Base-by-base conservation (phyloP, 495 filamentous ascomycete species). In the Aspergillus conjunctus region DNA sequence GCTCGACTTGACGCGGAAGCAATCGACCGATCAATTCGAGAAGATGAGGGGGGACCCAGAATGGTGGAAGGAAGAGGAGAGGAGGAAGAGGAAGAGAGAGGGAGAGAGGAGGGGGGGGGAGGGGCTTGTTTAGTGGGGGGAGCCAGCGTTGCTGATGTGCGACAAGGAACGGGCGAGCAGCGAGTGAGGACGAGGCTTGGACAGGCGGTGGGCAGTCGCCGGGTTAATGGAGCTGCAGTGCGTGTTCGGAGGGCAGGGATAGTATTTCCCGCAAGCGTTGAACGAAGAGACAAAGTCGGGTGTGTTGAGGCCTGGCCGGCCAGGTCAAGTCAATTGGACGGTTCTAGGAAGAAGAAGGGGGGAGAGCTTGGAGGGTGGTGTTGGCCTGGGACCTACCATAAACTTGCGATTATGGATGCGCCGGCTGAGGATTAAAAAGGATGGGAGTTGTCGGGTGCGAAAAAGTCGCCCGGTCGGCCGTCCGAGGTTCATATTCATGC, bases 91-190 rank as follows among this genome's bases (percentile, higher is more conserved):
- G 65, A 56, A 50, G 58, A 57, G 62, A 60, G 46, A 39, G 57
- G 48, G 62, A 66, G 58, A 60, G 71, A 71, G 50, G 70, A 71
- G 71, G 76, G 69, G 63, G 71, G 68, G 61, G 64, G 73, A 71
- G 75, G 64, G 73, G 73, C 69, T 67, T 68, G 61, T 64, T 62
- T 76, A 66, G 77, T 74, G 73, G 74, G 74, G 74, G 74, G 74
- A 70, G 72, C 73, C 73, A 75, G 62, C 58, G 67, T 71, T 71
- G 69, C 71, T 64, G 74, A 74, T 73, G 74, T 74, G 73, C 73
- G 74, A 64, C 61, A 46, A 58, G 46, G 64, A 63, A 73, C 71
- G 64, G 62, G 51, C 51, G 45, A 64, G 50, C 57, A 64, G 64
- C 60, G 58, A 70, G 58, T 60, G 54, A 63, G 65, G 60, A 62